A percentile compares a stretch with the other conserved stretches of the same genome.
Conservation (phyloP, 169 alveolate species). For the Prorocentrum cordatum region DNA sequence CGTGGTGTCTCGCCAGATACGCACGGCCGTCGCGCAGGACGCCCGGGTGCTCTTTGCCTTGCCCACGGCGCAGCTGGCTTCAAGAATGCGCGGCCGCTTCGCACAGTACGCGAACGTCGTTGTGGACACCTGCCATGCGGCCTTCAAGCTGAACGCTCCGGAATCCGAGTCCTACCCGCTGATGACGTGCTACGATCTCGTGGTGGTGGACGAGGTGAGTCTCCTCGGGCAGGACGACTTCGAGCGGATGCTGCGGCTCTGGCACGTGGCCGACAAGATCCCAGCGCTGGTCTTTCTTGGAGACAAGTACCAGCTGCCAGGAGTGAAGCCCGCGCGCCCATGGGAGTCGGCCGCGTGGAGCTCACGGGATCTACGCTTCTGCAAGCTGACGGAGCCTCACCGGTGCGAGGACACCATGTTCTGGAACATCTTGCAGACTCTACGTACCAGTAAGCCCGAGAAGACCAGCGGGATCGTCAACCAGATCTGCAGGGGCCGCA, state of each 20-base stretch:
- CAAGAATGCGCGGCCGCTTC: background rate
- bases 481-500: background rate
- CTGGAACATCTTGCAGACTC: background rate
- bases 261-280: background rate
- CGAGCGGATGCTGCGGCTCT: background rate
- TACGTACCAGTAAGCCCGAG: background rate
- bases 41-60: background rate
- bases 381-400: background rate
- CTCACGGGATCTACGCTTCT: background rate
- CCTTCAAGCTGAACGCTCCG: conserved; percentile 2
- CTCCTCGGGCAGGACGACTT: background rate
- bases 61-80: conserved; percentile 1
- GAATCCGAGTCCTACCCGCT: background rate
- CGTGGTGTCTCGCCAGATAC: background rate
- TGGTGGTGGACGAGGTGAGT: conserved; percentile 1
- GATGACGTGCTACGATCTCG: conserved; percentile 4
- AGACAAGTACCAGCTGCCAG: conserved; percentile 7
- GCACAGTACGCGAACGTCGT: background rate
- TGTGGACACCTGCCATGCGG: conserved; percentile 1
- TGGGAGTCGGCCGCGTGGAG: background rate
- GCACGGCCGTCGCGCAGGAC: background rate
- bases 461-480: too few species aligned
- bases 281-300: background rate
- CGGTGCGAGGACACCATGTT: background rate
- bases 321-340: background rate